A percentile compares a stretch with the other conserved stretches of the same genome.
These are phyloP conservation scores for Rubia balearica DNA, from an alignment of 305 asterid genomes.

Conservation along the genomic window DNA sequence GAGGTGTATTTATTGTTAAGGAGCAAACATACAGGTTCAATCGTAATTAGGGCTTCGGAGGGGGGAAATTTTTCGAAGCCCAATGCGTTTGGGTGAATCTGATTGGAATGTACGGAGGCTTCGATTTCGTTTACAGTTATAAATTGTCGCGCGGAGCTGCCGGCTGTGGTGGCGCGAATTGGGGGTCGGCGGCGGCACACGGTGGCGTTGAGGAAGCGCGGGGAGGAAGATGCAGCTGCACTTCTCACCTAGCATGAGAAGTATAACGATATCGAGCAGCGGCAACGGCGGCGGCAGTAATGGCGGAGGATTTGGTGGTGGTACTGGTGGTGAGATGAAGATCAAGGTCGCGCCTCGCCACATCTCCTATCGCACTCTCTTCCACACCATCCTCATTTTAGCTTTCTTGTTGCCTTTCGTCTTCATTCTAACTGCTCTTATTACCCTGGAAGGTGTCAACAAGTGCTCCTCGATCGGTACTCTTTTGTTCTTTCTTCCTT, in stretches of 20 bases:
- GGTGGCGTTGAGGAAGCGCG: constrained; percentile 20
- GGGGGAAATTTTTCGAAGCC: constrained; percentile 8
- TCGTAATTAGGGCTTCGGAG: constrained; percentile 17
- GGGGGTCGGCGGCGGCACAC: constrained; percentile 6
- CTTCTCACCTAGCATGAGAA: constrained; percentile 99
- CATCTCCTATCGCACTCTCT: constrained; percentile 80
- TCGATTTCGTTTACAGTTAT: constrained; percentile 6
- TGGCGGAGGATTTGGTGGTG: constrained; percentile 36
- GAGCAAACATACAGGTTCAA: not conserved
- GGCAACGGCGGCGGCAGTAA: constrained; percentile 25
- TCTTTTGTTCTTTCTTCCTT: constrained; percentile 13
- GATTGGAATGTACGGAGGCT: constrained; percentile 24
- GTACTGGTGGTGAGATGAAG: constrained; percentile 78
- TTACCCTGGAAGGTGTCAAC: constrained; percentile 98
- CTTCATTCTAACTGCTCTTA: constrained; percentile 85
- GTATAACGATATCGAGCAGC: constrained; percentile 85
- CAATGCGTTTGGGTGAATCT: constrained; percentile 13
- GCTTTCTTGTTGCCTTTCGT: constrained; percentile 95
- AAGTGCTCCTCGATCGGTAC: constrained; percentile 96
- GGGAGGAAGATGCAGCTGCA: constrained; percentile 91
- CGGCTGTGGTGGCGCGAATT: constrained; percentile 10
- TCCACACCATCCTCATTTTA: constrained; percentile 72
- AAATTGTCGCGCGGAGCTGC: not conserved
- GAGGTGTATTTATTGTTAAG: constrained; percentile 1
- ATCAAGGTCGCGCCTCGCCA: constrained; percentile 93